Percentiles rank a stretch among this genome's conserved stretches.
phyloP scores from a whole-genome alignment of 768 basidiomycete species.

The Psilocybe subaeruginosa region DNA sequence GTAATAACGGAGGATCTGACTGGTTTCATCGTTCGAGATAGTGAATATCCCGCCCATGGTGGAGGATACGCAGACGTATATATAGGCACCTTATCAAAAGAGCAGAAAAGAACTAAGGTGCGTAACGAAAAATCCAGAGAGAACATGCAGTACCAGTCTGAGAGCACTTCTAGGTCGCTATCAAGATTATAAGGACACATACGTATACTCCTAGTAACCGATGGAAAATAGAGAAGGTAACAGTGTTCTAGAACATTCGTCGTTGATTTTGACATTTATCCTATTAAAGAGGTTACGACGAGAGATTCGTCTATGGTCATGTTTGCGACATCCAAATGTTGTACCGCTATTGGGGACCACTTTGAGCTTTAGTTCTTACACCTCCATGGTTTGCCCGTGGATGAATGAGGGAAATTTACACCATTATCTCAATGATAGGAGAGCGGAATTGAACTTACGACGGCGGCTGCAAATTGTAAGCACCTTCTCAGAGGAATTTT shows the following conservation, averaged over 20 bases:
- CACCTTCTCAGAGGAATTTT: background rate
- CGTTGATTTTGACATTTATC: background rate
- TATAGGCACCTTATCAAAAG: background rate
- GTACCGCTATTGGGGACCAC: slow-evolving; percentile 5
- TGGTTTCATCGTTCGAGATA: background rate
- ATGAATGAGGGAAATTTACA: slow-evolving; percentile 5
- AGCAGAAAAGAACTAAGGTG: background rate
- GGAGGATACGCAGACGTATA: slow-evolving; percentile 4
- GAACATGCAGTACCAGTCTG: background rate
- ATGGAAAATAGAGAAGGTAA: slow-evolving; percentile 16
- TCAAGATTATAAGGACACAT: slow-evolving; percentile 18
- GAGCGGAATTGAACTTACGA: background rate
- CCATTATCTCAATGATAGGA: background rate
- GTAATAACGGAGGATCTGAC: background rate
- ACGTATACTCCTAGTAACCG: slow-evolving; percentile 11
- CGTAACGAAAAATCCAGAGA: too few species aligned
- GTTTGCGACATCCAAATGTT: slow-evolving; percentile 9
- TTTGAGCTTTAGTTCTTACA: slow-evolving; percentile 3
- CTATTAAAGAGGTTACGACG: background rate
- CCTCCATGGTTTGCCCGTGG: slow-evolving; percentile 14
- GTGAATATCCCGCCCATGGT: slow-evolving; percentile 2
- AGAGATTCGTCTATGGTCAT: slow-evolving; percentile 8
- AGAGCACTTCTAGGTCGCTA: slow-evolving; percentile 9
- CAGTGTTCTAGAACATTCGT: too few species aligned
- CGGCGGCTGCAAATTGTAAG: slow-evolving; percentile 6